Evolutionary conservation across 495 filamentous ascomycete genomes (phyloP).

Genomic region (Xylaria palmicola): DNA sequence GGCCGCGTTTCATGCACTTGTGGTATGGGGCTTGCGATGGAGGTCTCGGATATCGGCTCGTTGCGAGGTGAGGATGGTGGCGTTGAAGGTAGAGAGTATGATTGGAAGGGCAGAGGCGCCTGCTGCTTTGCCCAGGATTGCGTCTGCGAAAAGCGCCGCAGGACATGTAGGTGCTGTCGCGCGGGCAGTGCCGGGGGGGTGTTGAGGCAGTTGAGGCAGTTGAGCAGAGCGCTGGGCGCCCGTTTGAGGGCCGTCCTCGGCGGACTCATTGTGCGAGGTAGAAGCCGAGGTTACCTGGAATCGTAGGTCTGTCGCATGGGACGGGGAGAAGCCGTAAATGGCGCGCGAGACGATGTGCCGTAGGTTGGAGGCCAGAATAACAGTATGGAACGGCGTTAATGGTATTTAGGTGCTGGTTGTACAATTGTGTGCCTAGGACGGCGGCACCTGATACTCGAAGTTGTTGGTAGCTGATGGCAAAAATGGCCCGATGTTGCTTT

Average conservation of each 20-base stretch:
- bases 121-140: constrained; percentile 59
- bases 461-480: constrained; percentile 12
- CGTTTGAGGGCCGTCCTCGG: constrained; percentile 39
- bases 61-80: constrained; percentile 66
- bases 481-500: constrained; percentile 18
- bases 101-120: constrained; percentile 74
- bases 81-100: constrained; percentile 62
- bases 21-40: constrained; percentile 60
- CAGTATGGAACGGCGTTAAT: background rate
- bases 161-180: constrained; percentile 49
- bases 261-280: constrained; percentile 24
- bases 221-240: constrained; percentile 52
- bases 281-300: background rate
- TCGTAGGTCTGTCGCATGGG: background rate
- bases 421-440: background rate
- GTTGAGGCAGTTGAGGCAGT: constrained; percentile 52
- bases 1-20: constrained; percentile 55
- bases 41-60: constrained; percentile 62
- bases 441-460: background rate
- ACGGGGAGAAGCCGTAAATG: constrained; percentile 4
- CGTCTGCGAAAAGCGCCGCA: constrained; percentile 67
- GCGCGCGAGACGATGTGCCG: background rate
- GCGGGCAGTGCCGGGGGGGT: constrained; percentile 33
- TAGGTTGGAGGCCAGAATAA: background rate
- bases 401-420: background rate